Conservation (phyloP, 2,329 filamentous ascomycete species). For the Sporothrix euskadiensis region DNA sequence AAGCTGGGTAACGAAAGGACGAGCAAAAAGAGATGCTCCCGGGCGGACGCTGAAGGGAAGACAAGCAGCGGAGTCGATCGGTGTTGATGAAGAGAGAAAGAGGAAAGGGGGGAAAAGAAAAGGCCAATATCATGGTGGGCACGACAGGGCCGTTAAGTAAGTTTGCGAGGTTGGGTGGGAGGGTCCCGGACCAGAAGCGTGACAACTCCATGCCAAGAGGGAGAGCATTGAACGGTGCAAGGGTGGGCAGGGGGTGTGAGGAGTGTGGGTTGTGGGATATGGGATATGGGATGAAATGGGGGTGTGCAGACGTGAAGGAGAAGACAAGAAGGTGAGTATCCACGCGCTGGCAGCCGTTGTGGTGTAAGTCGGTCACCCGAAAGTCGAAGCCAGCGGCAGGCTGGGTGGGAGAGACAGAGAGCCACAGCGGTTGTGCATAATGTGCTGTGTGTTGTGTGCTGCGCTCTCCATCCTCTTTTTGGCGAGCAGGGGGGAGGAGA, state of each 20-base stretch:
- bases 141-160: slow-evolving; percentile 9
- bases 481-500: not conserved
- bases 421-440: not conserved
- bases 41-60: slow-evolving; percentile 20
- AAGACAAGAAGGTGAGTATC: not conserved
- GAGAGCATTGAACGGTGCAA: not conserved
- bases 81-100: slow-evolving; percentile 14
- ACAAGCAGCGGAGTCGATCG: slow-evolving; percentile 5
- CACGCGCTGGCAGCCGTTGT: not conserved
- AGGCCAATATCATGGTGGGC: slow-evolving; percentile 11
- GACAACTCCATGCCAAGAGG: not conserved
- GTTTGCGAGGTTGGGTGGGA: not conserved
- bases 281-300: slow-evolving; percentile 1
- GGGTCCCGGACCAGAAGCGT: not conserved
- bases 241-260: not conserved
- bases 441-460: not conserved
- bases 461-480: slow-evolving; percentile 21
- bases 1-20: slow-evolving; percentile 29
- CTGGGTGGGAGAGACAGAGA: not conserved
- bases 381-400: not conserved
- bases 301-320: not conserved
- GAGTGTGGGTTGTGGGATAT: not conserved
- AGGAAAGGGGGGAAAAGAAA: slow-evolving; percentile 9
- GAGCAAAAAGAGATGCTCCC: slow-evolving; percentile 30
- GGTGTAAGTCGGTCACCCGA: not conserved